Evolutionary conservation across 192 early-diverging fungal genomes (phyloP), one percentile per base, ranked within the genome.

Genomic region (Pilobolus umbonatus): DNA sequence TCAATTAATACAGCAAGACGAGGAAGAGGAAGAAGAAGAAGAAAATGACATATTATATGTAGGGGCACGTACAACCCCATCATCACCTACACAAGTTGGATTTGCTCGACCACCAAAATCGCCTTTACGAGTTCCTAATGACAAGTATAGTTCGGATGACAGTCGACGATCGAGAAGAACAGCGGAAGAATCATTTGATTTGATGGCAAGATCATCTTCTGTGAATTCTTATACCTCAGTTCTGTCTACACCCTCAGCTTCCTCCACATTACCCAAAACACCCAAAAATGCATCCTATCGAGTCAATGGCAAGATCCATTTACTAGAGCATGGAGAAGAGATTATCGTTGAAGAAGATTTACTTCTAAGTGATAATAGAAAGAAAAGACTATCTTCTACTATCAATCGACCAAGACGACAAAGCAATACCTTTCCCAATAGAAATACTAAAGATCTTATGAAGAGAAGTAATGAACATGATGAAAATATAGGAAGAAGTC

Each of bases 71-170:
- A 54, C 52, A 5, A 54, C 52, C 14, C 52, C 52, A 11, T 54
- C 52, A 38, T 47, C 45, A 9, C 44, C 57, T 36, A 46, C 44
- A 19, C 25, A 22, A 21, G 30, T 34, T 47, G 21, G 30, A 21
- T 31, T 58, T 52, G 21, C 32, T 28, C 55, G 64, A 21, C 64
- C 64, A 19, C 64, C 64, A 10, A 65, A 65, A 28, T 65, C 64
- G 11, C 64, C 64, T 5, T 44, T 65, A 39, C 55, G 64, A 7
- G 31, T 45, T 24, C 57, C 57, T 24, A 31, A n/a, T n/a, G n/a
- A n/a, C n/a, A n/a, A n/a, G n/a, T n/a, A n/a, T n/a, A n/a, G n/a
- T n/a, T n/a, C n/a, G n/a, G n/a, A n/a, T n/a, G n/a, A n/a, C n/a
- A n/a, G n/a, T n/a, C n/a, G n/a, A n/a, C n/a, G n/a, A n/a, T n/a